phyloP scores from a whole-genome alignment of 1,139 yeast genomes.

The Sugiyamaella paludigena region DNA sequence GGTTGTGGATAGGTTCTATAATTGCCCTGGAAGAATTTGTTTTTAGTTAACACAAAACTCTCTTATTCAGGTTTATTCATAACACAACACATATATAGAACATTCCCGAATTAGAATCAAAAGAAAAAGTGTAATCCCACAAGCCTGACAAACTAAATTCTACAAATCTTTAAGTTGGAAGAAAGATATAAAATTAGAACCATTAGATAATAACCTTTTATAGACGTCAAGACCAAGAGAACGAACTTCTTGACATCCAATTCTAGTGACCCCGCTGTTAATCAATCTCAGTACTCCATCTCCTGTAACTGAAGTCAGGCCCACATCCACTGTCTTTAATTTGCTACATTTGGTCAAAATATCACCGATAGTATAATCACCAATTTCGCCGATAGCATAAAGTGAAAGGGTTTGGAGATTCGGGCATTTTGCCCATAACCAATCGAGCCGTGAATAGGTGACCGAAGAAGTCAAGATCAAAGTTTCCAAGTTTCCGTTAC shows the following conservation, averaged over 20 bases:
- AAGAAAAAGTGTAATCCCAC: too few relatives aligned
- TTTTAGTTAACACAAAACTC: too few relatives aligned
- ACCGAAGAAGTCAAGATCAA: neutral
- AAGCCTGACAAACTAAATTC: too few relatives aligned
- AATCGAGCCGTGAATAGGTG: neutral
- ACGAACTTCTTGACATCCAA: constrained; percentile 6
- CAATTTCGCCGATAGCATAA: neutral
- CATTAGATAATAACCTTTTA: neutral
- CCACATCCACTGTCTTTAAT: constrained; percentile 1
- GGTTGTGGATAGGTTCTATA: too few relatives aligned
- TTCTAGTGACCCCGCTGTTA: neutral
- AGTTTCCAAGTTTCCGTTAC: neutral
- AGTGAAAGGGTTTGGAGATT: neutral
- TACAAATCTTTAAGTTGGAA: too few relatives aligned
- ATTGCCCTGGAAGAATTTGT: too few relatives aligned
- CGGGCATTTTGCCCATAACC: neutral
- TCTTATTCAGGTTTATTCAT: too few relatives aligned
- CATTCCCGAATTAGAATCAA: too few relatives aligned
- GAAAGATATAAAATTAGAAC: too few relatives aligned
- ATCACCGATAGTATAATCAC: neutral
- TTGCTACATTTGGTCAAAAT: neutral
- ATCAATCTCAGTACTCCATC: neutral
- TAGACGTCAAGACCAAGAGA: constrained; percentile 1
- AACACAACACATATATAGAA: too few relatives aligned
- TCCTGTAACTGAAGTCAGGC: constrained; percentile 1